Base-by-base conservation (phyloP, 495 filamentous ascomycete species). In the Xylaria bambusicola region DNA sequence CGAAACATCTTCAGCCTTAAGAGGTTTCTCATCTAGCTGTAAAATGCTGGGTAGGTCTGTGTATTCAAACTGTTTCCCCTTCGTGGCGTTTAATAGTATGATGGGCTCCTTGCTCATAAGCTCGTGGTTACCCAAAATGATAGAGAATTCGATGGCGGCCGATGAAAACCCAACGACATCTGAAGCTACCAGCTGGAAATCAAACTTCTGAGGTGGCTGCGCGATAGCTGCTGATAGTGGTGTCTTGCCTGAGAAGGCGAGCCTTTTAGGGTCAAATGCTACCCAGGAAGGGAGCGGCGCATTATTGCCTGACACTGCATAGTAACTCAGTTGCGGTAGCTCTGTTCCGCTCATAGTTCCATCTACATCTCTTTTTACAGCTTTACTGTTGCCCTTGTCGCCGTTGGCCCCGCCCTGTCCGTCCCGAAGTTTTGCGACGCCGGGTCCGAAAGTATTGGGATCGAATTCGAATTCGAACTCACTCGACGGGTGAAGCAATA, bases 231-330 rank as follows among this genome's bases (percentile, higher is more conserved):
- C 76, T 17, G 80, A 73, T 13, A 84, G 70, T 5, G 91, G 92
- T 3, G 87, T 87, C 44, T 74, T 82, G n/a, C 92, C 92, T 6
- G 83, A 84, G 64, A 96, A 96, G 10, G 80, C 79, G 29, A 97
- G 79, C 6, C 62, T 74, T 2, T 66, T 60, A 1, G 81, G 63
- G 66, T 96, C 85, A 64, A 97, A 97, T 10, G 71, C 75, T 40
- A 96, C 82, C 93, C 92, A 97, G 4, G 92, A 90, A 33, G 93
- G 93, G 38, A 97, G 75, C 29, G 93, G 92, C 6, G 88, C 87
- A 64, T 93, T 90, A 60, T 92, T 86, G 2, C 69, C 73, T 36
- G 88, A 87, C 10, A 88, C 85, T 21, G 91, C 89, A 66, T 96
- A 94, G 71, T 92, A 96, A 35, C 61, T 76, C 23, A 83, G 50